Evolutionary conservation across 495 filamentous ascomycete genomes (phyloP).

Genomic region (Terfezia boudieri): DNA sequence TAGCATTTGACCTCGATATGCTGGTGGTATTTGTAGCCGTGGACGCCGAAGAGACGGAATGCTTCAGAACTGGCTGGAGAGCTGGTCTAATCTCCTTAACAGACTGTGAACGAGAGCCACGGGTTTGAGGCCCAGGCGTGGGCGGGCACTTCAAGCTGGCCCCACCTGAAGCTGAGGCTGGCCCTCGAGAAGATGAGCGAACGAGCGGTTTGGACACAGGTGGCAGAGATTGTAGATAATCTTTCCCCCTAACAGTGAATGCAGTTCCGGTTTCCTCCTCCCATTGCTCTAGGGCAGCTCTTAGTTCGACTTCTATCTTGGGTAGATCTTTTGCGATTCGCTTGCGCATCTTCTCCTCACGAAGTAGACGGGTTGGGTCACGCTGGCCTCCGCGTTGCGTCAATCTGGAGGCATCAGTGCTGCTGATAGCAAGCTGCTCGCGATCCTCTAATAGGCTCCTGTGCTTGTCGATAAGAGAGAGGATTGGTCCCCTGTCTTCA

Average conservation of each 20-base stretch:
- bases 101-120: background rate
- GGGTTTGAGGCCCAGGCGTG: background rate
- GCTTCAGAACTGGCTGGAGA: background rate
- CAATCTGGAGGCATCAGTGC: slow-evolving; percentile 80
- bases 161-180: background rate
- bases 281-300: slow-evolving; percentile 61
- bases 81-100: background rate
- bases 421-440: slow-evolving; percentile 64
- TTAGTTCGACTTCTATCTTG: slow-evolving; percentile 64
- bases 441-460: slow-evolving; percentile 65
- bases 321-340: slow-evolving; percentile 85
- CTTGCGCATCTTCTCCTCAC: slow-evolving; percentile 98
- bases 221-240: slow-evolving; percentile 42
- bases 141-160: background rate
- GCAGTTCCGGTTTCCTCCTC: slow-evolving; percentile 85
- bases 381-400: slow-evolving; percentile 67
- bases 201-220: background rate
- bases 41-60: background rate
- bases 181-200: background rate
- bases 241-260: slow-evolving; percentile 75
- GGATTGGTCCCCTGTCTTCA: slow-evolving; percentile 66
- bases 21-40: background rate
- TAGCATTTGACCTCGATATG: background rate
- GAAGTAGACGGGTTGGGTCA: slow-evolving; percentile 79
- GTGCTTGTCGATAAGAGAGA: slow-evolving; percentile 67